Evolutionary conservation across 1,284 basidiomycete genomes (phyloP).

Genomic region (Coniferiporia sulphurascens): DNA sequence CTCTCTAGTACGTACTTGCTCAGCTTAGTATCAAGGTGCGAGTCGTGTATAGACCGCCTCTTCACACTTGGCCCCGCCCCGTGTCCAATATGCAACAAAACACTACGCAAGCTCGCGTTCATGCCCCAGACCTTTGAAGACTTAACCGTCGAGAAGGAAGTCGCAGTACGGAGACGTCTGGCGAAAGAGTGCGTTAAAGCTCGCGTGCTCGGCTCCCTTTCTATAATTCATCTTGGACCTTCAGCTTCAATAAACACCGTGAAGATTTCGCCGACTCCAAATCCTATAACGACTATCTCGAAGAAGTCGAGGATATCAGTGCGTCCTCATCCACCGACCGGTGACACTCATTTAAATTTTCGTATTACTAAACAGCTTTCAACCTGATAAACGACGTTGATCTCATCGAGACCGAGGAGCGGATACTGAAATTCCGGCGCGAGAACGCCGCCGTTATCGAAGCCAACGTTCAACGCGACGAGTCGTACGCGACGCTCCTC

Average conservation of each 20-base stretch:
- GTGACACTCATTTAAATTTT: slow-evolving; percentile 1
- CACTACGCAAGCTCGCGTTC: slow-evolving; percentile 92
- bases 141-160: slow-evolving; percentile 93
- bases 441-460: slow-evolving; percentile 81
- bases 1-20: neutral
- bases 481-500: slow-evolving; percentile 62
- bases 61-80: slow-evolving; percentile 96
- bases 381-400: slow-evolving; percentile 94
- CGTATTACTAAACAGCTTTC: slow-evolving; percentile 58
- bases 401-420: slow-evolving; percentile 78
- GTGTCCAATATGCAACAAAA: slow-evolving; percentile 89
- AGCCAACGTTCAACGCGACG: slow-evolving; percentile 73
- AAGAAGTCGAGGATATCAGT: slow-evolving; percentile 96
- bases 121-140: slow-evolving; percentile 97
- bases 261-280: slow-evolving; percentile 85
- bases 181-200: slow-evolving; percentile 76
- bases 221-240: slow-evolving; percentile 1
- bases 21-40: slow-evolving; percentile 43
- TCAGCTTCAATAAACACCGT: slow-evolving; percentile 78
- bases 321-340: slow-evolving; percentile 28
- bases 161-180: slow-evolving; percentile 81
- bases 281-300: slow-evolving; percentile 94
- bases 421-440: slow-evolving; percentile 73
- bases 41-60: slow-evolving; percentile 94
- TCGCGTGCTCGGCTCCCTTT: neutral